Evolutionary conservation across 2,329 filamentous ascomycete genomes (phyloP), one percentile per base, ranked within the genome.

Genomic region (Penicillium sp.): DNA sequence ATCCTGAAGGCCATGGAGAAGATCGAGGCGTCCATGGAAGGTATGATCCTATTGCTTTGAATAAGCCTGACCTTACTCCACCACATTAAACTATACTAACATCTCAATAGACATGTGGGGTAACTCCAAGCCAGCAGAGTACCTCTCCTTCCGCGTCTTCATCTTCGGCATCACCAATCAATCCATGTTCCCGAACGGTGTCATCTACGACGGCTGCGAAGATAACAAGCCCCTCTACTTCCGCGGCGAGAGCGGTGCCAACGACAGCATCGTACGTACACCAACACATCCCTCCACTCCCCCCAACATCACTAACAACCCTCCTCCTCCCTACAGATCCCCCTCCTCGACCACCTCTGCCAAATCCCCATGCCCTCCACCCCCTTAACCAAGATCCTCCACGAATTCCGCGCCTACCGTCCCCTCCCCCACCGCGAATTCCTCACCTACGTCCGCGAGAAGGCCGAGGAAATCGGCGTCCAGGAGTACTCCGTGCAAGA

Each of bases 81-180:
- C 30, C 12, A 9, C n/a, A 17, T 50, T 13, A n/a, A 60, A 26
- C 17, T 22, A 40, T 38, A 37, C 61, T 63, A 40, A 58, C 53
- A 56, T 57, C 35, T 17, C 26, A 12, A 10, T 56, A 88, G 86
- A 83, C 49, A 98, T 98, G 94, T 97, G 93, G 94, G 85, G 85
- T 63, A 91, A 93, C 77, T 95, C 91, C 59, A 91, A 91, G 70
- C 93, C 93, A 2, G 84, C 85, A 19, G 87, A 92, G 68, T 97
- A 97, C 80, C 92, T 91, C 62, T 90, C 87, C 69, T 97, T 97
- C 86, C 90, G 93, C 44, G 96, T 94, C 12, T 97, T 97, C 82
- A 97, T 97, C 81, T 97, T 97, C 74, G 94, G 94, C 70, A 97
- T 97, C 78, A 96, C 92, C 1, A 90, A 87, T 53, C 93, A 97